Conservation (phyloP, 1,284 basidiomycete species). For the Sanguinoderma infundibulare region DNA sequence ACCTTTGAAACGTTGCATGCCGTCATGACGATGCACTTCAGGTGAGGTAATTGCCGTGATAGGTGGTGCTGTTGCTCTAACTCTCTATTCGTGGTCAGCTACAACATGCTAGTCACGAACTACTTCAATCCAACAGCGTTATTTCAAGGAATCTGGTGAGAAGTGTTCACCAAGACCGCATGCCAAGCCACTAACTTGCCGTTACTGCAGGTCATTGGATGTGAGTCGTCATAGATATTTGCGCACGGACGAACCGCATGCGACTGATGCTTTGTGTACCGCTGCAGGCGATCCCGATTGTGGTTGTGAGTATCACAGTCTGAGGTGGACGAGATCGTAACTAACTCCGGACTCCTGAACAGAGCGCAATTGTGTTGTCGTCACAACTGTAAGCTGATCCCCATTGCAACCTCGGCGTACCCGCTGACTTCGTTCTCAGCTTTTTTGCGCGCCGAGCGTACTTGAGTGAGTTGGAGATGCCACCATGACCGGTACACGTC, state of each 20-base stretch:
- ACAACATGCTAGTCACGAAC: background rate
- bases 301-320: background rate
- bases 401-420: too few relatives aligned
- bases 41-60: background rate
- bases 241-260: background rate
- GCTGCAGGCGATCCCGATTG: background rate
- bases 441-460: background rate
- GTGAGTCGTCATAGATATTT: background rate
- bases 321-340: background rate
- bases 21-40: background rate
- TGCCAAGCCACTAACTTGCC: background rate
- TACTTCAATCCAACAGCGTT: background rate
- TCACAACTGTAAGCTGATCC: background rate
- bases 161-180: background rate
- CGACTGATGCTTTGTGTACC: background rate
- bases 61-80: too few relatives aligned
- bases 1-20: background rate
- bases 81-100: background rate
- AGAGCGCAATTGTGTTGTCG: background rate
- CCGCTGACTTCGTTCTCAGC: background rate
- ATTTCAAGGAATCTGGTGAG: background rate
- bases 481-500: background rate
- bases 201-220: background rate
- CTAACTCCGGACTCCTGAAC: background rate
- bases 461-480: background rate